These are phyloP conservation scores for Eucalyptus erythrocorys DNA, from an alignment of 345 rosid species.

Conservation along the genomic window DNA sequence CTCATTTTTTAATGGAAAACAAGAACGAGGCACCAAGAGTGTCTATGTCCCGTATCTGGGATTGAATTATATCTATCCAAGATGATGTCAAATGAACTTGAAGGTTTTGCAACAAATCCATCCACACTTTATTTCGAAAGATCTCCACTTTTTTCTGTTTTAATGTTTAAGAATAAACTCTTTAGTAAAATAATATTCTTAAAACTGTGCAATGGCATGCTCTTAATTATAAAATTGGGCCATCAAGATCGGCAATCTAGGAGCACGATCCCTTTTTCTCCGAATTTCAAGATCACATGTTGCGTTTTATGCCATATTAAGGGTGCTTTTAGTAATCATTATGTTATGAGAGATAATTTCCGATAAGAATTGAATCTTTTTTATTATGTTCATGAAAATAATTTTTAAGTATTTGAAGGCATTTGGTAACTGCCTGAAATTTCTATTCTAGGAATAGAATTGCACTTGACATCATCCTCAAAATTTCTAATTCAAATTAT, in stretches of 20 bases:
- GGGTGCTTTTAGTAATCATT: too few species aligned
- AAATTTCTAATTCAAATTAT: too few species aligned
- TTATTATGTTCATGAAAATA: too few species aligned
- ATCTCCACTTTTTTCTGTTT: neutral
- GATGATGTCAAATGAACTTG: neutral
- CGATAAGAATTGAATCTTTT: too few species aligned
- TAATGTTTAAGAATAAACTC: neutral
- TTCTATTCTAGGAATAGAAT: too few species aligned
- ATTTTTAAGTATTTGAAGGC: too few species aligned
- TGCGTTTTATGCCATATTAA: neutral
- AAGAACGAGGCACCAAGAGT: neutral
- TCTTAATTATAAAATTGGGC: neutral
- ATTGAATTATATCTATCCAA: neutral
- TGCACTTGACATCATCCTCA: too few species aligned
- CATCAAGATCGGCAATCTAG: neutral
- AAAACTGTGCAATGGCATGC: neutral
- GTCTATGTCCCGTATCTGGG: neutral
- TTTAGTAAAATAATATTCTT: neutral
- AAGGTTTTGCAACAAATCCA: neutral
- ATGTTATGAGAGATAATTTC: too few species aligned
- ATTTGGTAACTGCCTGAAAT: too few species aligned
- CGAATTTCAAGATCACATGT: neutral
- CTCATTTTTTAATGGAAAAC: neutral
- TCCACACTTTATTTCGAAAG: neutral
- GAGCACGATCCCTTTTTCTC: neutral